Evolutionary conservation across 805 yeast species (phyloP).

Genomic region (Zygosaccharomyces pseudorouxii): DNA sequence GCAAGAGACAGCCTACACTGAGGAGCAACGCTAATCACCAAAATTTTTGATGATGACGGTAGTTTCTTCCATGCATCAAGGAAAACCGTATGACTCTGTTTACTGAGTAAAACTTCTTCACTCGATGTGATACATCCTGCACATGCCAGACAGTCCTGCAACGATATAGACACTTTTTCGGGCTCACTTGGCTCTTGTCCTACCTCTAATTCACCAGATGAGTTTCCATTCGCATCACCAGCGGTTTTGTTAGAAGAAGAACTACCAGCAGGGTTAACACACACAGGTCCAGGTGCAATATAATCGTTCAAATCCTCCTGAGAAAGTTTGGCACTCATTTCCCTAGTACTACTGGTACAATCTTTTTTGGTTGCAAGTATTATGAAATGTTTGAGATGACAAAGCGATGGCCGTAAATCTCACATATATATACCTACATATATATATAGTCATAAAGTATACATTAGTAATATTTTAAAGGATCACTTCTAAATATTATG

Average conservation of each 20-base stretch:
- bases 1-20: slow-evolving; percentile 84
- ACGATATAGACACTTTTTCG: slow-evolving; percentile 78
- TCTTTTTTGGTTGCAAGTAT: neutral
- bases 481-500: neutral
- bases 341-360: neutral
- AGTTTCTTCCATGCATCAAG: slow-evolving; percentile 48
- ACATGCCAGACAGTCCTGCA: slow-evolving; percentile 93
- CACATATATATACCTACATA: neutral
- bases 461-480: neutral
- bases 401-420: neutral
- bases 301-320: slow-evolving; percentile 92
- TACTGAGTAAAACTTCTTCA: slow-evolving; percentile 88
- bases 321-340: slow-evolving; percentile 82
- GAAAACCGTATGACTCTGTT: slow-evolving; percentile 82
- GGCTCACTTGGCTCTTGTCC: slow-evolving; percentile 53
- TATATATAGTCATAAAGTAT: neutral
- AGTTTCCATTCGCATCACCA: neutral
- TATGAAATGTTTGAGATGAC: neutral
- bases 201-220: slow-evolving; percentile 64
- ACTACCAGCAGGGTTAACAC: slow-evolving; percentile 72
- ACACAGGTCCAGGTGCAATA: slow-evolving; percentile 90
- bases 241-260: slow-evolving; percentile 3
- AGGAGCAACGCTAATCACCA: slow-evolving; percentile 75
- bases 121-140: slow-evolving; percentile 96
- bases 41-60: slow-evolving; percentile 29